phyloP scores from a whole-genome alignment of 768 basidiomycete species.

The Strobilomyces confusus region DNA sequence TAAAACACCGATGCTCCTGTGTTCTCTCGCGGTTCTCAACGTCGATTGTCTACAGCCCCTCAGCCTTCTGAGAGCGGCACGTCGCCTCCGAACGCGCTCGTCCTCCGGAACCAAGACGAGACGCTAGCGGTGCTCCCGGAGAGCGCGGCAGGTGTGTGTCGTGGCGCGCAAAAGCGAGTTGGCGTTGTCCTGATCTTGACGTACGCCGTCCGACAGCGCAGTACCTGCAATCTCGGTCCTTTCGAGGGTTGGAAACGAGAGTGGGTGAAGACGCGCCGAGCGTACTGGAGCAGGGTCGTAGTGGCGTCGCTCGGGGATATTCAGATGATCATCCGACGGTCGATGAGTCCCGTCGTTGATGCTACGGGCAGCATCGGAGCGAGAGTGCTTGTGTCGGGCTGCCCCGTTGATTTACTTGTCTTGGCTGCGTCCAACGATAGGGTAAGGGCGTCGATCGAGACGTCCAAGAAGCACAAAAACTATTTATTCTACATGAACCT shows the following conservation, averaged over 20 bases:
- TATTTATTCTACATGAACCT: too few species aligned
- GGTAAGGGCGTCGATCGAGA: too few species aligned
- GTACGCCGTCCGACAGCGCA: constrained; percentile 40
- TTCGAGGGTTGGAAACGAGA: constrained; percentile 76
- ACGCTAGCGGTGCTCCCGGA: constrained; percentile 52
- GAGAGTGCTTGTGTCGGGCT: too few species aligned
- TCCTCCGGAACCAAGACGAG: constrained; percentile 64
- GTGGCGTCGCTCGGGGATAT: constrained; percentile 88
- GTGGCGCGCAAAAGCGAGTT: constrained; percentile 17
- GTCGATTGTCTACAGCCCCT: constrained; percentile 12
- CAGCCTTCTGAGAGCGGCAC: constrained; percentile 14
- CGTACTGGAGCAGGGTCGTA: constrained; percentile 86
- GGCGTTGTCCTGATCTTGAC: constrained; percentile 1
- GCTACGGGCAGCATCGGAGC: too few species aligned
- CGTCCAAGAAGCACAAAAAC: too few species aligned
- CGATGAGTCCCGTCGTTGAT: too few species aligned
- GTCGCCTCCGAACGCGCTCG: constrained; percentile 33
- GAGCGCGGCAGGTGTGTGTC: constrained; percentile 69
- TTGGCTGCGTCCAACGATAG: too few species aligned
- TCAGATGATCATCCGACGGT: constrained; percentile 51
- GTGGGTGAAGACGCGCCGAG: constrained; percentile 76
- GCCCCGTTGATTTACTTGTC: too few species aligned
- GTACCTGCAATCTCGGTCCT: constrained; percentile 68
- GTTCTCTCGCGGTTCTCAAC: neutral
- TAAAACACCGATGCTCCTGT: constrained; percentile 12